These are phyloP conservation scores for Phytophthora gonapodyides DNA, from an alignment of 352 stramenopile genomes.

Conservation along the genomic window DNA sequence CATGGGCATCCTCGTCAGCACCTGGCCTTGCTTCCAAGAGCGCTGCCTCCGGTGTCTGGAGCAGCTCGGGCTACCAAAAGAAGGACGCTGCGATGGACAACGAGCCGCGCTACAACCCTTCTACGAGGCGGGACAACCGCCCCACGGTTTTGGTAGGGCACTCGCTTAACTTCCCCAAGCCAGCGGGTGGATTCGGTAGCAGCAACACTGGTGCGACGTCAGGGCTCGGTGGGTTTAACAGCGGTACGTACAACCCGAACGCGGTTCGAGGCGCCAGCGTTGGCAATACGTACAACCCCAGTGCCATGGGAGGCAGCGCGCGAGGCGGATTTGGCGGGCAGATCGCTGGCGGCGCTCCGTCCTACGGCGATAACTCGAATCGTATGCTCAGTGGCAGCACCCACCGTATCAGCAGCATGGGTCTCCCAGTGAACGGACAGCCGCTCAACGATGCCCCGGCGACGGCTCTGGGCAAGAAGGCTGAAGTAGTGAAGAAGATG, in stretches of 20 bases:
- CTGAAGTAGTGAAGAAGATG: conserved; percentile 85
- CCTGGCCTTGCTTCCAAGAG: conserved; percentile 46
- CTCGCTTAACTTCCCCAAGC: conserved; percentile 76
- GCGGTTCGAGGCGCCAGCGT: conserved; percentile 38
- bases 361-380: conserved; percentile 66
- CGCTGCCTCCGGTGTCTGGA: conserved; percentile 68
- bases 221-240: conserved; percentile 47
- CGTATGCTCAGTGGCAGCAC: conserved; percentile 49
- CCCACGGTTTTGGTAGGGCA: conserved; percentile 84
- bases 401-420: conserved; percentile 48
- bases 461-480: conserved; percentile 73
- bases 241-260: conserved; percentile 50
- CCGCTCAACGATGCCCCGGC: conserved; percentile 46
- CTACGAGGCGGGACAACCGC: conserved; percentile 73
- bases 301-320: conserved; percentile 27
- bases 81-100: conserved; percentile 45
- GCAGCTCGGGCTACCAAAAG: conserved; percentile 83
- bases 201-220: conserved; percentile 43
- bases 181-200: conserved; percentile 38
- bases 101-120: conserved; percentile 55
- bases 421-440: conserved; percentile 56
- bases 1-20: conserved; percentile 47
- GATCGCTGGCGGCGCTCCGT: conserved; percentile 27
- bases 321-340: conserved; percentile 28
- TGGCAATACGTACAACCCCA: conserved; percentile 41